These are phyloP conservation scores for Plantago ovata DNA, from an alignment of 257 asterid species.

Conservation along the genomic window DNA sequence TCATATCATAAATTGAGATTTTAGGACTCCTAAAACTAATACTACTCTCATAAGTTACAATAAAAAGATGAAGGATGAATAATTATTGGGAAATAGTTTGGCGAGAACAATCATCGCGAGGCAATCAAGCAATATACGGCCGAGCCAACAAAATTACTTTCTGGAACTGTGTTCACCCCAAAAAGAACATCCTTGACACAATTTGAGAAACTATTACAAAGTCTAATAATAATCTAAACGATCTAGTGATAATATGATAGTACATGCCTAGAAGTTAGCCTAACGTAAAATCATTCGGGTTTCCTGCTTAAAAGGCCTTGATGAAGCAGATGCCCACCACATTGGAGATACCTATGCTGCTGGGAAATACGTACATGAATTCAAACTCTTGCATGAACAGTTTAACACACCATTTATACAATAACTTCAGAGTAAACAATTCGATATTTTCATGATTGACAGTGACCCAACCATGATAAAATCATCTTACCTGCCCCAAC, in stretches of 20 bases:
- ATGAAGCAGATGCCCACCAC: neutral
- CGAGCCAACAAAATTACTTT: neutral
- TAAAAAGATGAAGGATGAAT: no score
- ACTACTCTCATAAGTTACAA: no score
- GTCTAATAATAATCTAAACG: neutral
- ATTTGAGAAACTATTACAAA: neutral
- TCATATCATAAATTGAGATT: no score
- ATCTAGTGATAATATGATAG: neutral
- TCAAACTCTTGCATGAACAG: neutral
- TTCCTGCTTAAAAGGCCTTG: neutral
- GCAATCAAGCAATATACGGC: neutral
- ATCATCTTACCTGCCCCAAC: conserved; percentile 23
- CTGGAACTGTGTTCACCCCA: no score
- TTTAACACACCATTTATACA: neutral
- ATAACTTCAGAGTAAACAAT: neutral
- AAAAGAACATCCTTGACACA: neutral
- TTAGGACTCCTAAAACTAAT: no score
- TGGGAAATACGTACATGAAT: no score
- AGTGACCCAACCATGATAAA: conserved; percentile 15
- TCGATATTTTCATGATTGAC: conserved; percentile 6
- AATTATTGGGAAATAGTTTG: no score
- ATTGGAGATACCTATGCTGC: conserved; percentile 1
- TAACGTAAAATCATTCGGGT: neutral
- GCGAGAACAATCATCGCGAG: neutral
- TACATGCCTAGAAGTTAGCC: no score